Conservation (phyloP, 2,329 filamentous ascomycete species). For the Chrysosporium keratinophilum region DNA sequence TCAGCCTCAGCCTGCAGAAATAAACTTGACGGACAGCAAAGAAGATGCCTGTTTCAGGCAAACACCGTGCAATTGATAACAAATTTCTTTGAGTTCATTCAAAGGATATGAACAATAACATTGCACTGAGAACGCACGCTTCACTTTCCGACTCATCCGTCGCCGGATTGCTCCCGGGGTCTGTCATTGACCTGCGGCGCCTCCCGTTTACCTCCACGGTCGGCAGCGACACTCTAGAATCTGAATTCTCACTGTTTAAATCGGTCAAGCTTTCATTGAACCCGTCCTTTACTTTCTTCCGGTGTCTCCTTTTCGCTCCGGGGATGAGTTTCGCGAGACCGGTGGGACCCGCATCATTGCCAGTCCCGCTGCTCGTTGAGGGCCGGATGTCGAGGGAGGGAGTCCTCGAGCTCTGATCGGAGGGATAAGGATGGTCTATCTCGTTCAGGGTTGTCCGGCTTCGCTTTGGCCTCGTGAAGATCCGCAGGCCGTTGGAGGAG, state of each 20-base stretch:
- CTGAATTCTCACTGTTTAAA: conserved; percentile 5
- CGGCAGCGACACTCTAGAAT: conserved; percentile 10
- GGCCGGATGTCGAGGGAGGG: conserved; percentile 31
- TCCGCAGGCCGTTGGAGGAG: conserved; percentile 28
- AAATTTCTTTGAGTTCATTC: not conserved
- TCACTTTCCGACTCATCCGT: conserved; percentile 44
- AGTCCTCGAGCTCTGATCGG: conserved; percentile 20
- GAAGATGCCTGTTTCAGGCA: not conserved
- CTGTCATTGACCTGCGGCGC: conserved; percentile 18
- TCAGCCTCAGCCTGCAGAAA: not conserved
- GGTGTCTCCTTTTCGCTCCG: conserved; percentile 29
- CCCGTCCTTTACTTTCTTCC: conserved; percentile 31
- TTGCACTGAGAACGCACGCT: conserved; percentile 24
- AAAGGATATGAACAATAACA: conserved; percentile 24
- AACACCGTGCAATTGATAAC: not conserved
- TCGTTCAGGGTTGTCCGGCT: conserved; percentile 30
- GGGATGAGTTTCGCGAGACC: conserved; percentile 45
- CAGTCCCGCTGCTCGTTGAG: conserved; percentile 30
- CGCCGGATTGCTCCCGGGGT: conserved; percentile 31
- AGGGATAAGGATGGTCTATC: conserved; percentile 24
- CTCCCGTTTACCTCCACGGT: conserved; percentile 23
- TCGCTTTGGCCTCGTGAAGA: conserved; percentile 28
- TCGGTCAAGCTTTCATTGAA: conserved; percentile 3
- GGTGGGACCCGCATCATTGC: conserved; percentile 31
- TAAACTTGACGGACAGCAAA: not conserved